Percentiles rank a stretch among this genome's conserved stretches.
These are phyloP conservation scores for Cladophialophora bantiana DNA, from an alignment of 2,329 filamentous ascomycete genomes.

Conservation along the genomic window DNA sequence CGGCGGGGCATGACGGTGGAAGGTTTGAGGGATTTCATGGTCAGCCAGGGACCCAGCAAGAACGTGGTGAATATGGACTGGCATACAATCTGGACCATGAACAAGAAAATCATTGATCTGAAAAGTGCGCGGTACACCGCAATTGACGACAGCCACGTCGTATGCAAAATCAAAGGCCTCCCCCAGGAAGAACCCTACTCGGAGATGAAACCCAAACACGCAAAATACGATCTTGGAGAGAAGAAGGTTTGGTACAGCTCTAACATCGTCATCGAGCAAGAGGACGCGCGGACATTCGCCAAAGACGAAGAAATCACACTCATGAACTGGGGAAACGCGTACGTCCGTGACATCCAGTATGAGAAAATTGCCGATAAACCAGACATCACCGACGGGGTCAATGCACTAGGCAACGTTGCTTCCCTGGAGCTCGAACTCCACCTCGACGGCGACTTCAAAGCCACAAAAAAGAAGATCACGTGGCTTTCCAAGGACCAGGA, in stretches of 20 bases:
- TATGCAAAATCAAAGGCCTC: slow-evolving; percentile 64
- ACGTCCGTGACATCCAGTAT: slow-evolving; percentile 39
- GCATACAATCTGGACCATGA: slow-evolving; percentile 61
- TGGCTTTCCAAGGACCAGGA: slow-evolving; percentile 80
- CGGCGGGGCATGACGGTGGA: slow-evolving; percentile 59
- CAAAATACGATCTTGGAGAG: slow-evolving; percentile 45
- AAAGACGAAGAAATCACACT: slow-evolving; percentile 46
- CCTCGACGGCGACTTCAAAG: slow-evolving; percentile 84
- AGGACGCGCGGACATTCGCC: slow-evolving; percentile 44
- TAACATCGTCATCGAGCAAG: slow-evolving; percentile 45
- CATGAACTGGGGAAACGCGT: slow-evolving; percentile 46
- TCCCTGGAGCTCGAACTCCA: slow-evolving; percentile 77
- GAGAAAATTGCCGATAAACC: slow-evolving; percentile 31
- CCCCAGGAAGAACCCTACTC: slow-evolving; percentile 55
- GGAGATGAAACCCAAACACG: slow-evolving; percentile 45
- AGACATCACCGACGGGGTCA: slow-evolving; percentile 37
- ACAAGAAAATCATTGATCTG: slow-evolving; percentile 86
- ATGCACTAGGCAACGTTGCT: slow-evolving; percentile 61
- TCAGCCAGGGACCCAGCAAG: slow-evolving; percentile 58
- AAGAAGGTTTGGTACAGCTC: slow-evolving; percentile 46
- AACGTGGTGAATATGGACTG: slow-evolving; percentile 59
- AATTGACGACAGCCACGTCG: slow-evolving; percentile 42
- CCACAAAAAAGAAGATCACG: slow-evolving; percentile 88
- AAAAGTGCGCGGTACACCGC: slow-evolving; percentile 44
- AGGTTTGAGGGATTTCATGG: slow-evolving; percentile 58